Conservation (phyloP, 2,329 filamentous ascomycete genomes). For the Fusarium veterinarium region DNA sequence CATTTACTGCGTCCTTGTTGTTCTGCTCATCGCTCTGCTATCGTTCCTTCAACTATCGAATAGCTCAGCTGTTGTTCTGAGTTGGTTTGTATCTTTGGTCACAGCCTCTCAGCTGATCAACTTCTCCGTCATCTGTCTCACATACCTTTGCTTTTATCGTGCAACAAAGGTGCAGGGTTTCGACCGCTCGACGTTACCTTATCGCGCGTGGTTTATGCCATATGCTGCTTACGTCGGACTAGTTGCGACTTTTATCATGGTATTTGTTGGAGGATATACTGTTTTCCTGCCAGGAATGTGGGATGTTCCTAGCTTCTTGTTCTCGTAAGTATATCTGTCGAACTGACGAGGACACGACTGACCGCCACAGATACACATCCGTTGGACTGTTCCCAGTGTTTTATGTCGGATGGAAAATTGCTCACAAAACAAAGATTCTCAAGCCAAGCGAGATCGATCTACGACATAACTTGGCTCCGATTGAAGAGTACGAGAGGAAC, state of each 20-base stretch:
- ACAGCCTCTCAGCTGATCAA: constrained; percentile 82
- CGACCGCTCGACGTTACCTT: constrained; percentile 74
- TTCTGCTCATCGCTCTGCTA: constrained; percentile 75
- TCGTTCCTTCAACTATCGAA: constrained; percentile 79
- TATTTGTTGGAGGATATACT: constrained; percentile 79
- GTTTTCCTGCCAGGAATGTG: constrained; percentile 78
- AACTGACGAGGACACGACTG: fast-evolving
- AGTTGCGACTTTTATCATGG: constrained; percentile 73
- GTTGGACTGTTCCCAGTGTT: constrained; percentile 5
- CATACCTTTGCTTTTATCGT: constrained; percentile 78
- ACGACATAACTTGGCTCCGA: neutral
- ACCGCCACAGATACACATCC: neutral
- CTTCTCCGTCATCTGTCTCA: constrained; percentile 75
- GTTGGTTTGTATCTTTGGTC: constrained; percentile 76
- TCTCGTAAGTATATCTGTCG: constrained; percentile 62
- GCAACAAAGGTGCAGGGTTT: constrained; percentile 77
- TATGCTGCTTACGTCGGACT: constrained; percentile 77
- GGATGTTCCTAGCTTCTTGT: constrained; percentile 77
- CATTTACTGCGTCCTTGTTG: constrained; percentile 75
- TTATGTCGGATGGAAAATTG: constrained; percentile 17
- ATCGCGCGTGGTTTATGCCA: constrained; percentile 76
- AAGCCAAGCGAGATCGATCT: constrained; percentile 12
- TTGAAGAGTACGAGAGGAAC: constrained; percentile 13
- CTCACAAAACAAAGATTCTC: constrained; percentile 7
- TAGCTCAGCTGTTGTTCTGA: constrained; percentile 73